Percentiles rank a stretch among this genome's conserved stretches.
Conservation (phyloP, 2,329 filamentous ascomycete genomes). For the Emergomyces pasteurianus region DNA sequence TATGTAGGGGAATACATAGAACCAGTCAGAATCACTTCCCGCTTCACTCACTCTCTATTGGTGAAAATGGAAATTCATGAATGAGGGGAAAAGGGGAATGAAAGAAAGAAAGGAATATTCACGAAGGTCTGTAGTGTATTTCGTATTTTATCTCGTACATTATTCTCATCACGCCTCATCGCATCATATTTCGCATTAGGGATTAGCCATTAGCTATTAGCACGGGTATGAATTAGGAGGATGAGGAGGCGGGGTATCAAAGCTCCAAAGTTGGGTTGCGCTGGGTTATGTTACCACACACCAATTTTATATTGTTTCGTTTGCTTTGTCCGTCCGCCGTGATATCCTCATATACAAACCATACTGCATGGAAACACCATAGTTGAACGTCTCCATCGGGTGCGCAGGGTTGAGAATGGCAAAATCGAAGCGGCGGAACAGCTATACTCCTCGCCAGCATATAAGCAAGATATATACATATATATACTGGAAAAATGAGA, state of each 20-base stretch:
- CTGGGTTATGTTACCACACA: not conserved
- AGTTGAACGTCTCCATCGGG: not conserved
- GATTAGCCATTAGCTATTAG: not conserved
- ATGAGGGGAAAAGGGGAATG: too few species aligned
- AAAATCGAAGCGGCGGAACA: constrained; percentile 3
- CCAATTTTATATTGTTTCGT: not conserved
- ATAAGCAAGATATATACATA: not conserved
- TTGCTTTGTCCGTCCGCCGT: not conserved
- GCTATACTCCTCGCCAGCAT: not conserved
- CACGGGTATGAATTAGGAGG: not conserved
- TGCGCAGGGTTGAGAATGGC: not conserved
- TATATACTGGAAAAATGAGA: not conserved
- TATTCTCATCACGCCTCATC: not conserved
- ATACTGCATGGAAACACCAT: not conserved
- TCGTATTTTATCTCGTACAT: not conserved
- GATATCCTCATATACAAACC: not conserved
- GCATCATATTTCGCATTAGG: not conserved
- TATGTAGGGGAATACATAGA: too few species aligned
- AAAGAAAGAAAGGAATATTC: too few species aligned
- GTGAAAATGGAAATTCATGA: too few species aligned
- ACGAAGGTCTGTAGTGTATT: too few species aligned
- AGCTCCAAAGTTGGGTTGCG: not conserved
- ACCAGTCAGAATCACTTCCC: too few species aligned
- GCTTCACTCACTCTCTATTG: too few species aligned
- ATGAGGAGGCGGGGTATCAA: not conserved